Evolutionary conservation across 805 yeast species (phyloP), one percentile per base, ranked within the genome.

Genomic region (Candida silvicultrix): DNA sequence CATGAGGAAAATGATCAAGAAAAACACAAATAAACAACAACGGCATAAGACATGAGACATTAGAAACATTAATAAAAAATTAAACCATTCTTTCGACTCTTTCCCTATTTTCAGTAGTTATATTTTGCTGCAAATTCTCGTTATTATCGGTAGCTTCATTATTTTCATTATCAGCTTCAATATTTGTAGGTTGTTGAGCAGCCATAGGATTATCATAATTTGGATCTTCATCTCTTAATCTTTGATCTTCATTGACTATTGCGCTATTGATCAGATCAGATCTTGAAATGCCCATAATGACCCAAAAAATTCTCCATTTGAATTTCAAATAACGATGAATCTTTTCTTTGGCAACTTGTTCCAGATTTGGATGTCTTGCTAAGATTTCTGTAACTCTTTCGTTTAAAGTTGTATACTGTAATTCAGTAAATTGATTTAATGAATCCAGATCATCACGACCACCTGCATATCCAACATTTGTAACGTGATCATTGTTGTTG

Each of bases 191-290:
- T 4, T 34, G 20, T n/a, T 32, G 19, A n/a, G n/a, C n/a, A 23
- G 9, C 25, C 25, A 23, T 23, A 18, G 7, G 18, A 37, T 37
- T 37, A 21, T 37, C 39, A 14, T 21, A 37, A 21, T 20, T 37
- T 14, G 39, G 39, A 37, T 37, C 39, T 20, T 20, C 25, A 37
- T 45, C 52, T 47, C 69, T 58, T 28, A 52, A 50, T 31, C 52
- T 52, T 40, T 59, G 61, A 51, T 68, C 70, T 40, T 57, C 54
- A 38, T 47, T 47, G 38, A 74, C 62, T 28, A 80, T 79, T 15
- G 75, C 78, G 67, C 79, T 74, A 58, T 77, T 68, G 55, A 70
- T 72, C 44, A 82, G 53, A 49, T 81, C 80, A 9, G 59, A 52
- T 42, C 56, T 66, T 3, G 71, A 54, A 32, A 82, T 68, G 1